Percentiles rank a stretch among this genome's conserved stretches.
phyloP scores from a whole-genome alignment of 305 asterid species.

The Fraxinus floribunda region DNA sequence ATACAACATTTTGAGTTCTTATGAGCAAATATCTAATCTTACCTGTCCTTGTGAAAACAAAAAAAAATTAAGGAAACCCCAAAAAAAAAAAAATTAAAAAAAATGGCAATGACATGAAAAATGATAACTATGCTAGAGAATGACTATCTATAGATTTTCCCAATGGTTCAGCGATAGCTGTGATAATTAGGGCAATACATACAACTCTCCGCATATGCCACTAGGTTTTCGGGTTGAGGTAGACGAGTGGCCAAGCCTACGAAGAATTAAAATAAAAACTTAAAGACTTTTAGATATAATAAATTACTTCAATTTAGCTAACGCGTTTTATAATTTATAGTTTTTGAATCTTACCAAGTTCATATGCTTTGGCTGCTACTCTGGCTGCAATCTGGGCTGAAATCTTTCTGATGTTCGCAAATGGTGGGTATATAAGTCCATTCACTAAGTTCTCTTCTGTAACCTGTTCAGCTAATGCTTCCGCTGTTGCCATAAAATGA shows the following conservation, averaged over 20 bases:
- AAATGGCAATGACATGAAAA: neutral
- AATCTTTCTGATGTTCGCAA: constrained; percentile 79
- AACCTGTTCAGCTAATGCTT: constrained; percentile 87
- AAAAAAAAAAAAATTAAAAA: neutral
- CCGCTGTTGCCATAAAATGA: constrained; percentile 60
- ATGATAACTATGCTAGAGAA: constrained; percentile 15
- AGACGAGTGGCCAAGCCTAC: constrained; percentile 94
- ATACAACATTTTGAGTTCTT: neutral
- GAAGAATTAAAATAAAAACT: neutral
- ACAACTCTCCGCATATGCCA: constrained; percentile 78
- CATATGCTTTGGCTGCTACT: constrained; percentile 95
- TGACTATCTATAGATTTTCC: neutral
- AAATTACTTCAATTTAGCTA: neutral
- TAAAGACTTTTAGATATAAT: neutral
- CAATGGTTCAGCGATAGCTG: constrained; percentile 61
- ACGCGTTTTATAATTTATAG: neutral
- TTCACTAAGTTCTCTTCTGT: constrained; percentile 72
- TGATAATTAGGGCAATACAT: constrained; percentile 97
- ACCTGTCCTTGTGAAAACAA: neutral
- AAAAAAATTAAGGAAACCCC: neutral
- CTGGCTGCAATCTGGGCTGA: constrained; percentile 90
- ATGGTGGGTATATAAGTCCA: constrained; percentile 89
- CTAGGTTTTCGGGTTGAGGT: constrained; percentile 79
- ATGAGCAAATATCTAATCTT: neutral
- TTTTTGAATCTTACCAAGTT: constrained; percentile 55